phyloP scores from a whole-genome alignment of 2,329 filamentous ascomycete genomes.

The Colletotrichum sojae region DNA sequence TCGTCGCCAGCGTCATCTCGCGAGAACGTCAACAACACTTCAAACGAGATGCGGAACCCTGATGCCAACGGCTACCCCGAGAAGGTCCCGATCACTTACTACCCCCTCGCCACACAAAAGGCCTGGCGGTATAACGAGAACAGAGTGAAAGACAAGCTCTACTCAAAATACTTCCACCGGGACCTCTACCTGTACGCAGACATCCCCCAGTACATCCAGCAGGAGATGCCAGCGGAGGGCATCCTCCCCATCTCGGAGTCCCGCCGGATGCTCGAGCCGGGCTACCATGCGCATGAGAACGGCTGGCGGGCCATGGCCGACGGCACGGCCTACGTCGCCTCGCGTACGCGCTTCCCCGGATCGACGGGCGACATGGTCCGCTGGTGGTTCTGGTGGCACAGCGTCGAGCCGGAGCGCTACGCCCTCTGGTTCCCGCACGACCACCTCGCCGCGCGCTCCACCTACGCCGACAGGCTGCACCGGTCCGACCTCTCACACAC shows the following conservation, averaged over 20 bases:
- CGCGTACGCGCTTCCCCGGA: conserved; percentile 34
- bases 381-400: conserved; percentile 41
- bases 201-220: conserved; percentile 32
- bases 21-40: neutral
- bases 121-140: conserved; percentile 29
- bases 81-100: conserved; percentile 35
- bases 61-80: conserved; percentile 29
- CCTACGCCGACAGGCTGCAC: conserved; percentile 32
- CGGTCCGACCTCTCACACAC: conserved; percentile 35
- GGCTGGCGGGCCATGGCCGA: conserved; percentile 32
- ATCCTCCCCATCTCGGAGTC: conserved; percentile 11
- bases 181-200: conserved; percentile 34
- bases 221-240: conserved; percentile 21
- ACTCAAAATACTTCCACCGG: conserved; percentile 27
- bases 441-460: conserved; percentile 26
- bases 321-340: conserved; percentile 31
- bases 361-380: conserved; percentile 36
- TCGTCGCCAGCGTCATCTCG: neutral
- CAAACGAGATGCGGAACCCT: conserved; percentile 16
- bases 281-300: conserved; percentile 31
- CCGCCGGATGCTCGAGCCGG: conserved; percentile 28
- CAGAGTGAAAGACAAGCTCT: conserved; percentile 24
- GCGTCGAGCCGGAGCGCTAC: conserved; percentile 38
- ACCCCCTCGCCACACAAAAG: conserved; percentile 26
- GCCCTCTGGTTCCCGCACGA: conserved; percentile 38